Conservation (phyloP, 345 rosid species). For the Corymbia maculata region DNA sequence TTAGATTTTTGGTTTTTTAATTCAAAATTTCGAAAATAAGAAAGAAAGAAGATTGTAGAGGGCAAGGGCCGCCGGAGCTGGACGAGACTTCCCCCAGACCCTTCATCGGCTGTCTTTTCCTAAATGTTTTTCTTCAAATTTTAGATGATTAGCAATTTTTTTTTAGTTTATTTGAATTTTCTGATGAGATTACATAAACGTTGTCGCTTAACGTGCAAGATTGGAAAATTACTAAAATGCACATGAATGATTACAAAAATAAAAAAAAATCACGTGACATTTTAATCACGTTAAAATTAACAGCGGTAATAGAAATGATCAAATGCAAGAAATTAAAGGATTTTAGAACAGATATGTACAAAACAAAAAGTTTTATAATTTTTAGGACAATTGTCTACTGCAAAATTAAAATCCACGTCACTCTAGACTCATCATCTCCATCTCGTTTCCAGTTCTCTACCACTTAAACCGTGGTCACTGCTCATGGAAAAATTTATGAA, state of each 20-base stretch:
- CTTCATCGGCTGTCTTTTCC: background rate
- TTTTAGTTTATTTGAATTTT: background rate
- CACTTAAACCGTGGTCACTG: background rate
- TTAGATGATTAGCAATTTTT: background rate
- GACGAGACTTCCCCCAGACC: background rate
- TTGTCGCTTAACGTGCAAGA: background rate
- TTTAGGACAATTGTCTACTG: background rate
- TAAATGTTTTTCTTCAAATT: background rate
- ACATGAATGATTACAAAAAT: background rate
- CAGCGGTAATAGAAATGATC: fast-evolving
- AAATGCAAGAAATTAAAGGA: background rate
- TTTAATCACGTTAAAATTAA: background rate
- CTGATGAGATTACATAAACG: background rate
- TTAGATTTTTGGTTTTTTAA: too few species aligned
- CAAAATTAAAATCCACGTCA: background rate
- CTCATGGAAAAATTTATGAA: background rate
- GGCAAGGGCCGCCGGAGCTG: too few species aligned
- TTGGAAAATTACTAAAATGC: background rate
- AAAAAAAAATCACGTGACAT: background rate
- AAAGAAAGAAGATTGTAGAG: too few species aligned
- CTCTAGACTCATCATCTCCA: background rate
- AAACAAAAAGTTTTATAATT: too few species aligned
- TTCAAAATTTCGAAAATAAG: too few species aligned
- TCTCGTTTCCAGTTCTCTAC: background rate
- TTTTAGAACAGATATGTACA: too few species aligned